Percentiles rank a stretch among this genome's conserved stretches.
phyloP scores from a whole-genome alignment of 2,329 filamentous ascomycete genomes.

The Proliferodiscus dingleyae region DNA sequence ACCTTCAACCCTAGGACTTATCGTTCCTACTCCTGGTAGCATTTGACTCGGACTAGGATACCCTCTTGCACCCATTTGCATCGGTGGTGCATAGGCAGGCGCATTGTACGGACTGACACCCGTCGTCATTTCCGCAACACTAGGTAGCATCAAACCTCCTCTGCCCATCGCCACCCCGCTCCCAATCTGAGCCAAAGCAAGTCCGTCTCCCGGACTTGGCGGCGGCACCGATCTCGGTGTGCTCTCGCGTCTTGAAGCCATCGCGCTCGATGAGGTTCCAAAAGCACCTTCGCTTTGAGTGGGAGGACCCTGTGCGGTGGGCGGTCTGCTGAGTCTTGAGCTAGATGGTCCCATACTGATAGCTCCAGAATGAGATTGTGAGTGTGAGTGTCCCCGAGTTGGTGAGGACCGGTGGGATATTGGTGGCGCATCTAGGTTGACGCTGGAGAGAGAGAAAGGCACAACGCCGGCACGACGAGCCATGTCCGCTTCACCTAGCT shows the following conservation, averaged over 20 bases:
- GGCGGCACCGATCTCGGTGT: constrained; percentile 31
- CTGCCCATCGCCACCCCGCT: constrained; percentile 22
- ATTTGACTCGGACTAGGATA: constrained; percentile 40
- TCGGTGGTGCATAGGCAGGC: constrained; percentile 46
- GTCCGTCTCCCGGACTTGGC: constrained; percentile 35
- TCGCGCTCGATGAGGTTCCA: constrained; percentile 19
- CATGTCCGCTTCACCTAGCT: constrained; percentile 91
- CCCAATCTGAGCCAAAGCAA: constrained; percentile 29
- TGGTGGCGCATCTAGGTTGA: constrained; percentile 43
- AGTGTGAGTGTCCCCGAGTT: constrained; percentile 30
- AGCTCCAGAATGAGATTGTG: constrained; percentile 24
- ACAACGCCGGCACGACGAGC: constrained; percentile 83
- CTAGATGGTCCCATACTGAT: constrained; percentile 10
- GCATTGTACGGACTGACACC: constrained; percentile 57
- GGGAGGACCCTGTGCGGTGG: constrained; percentile 17
- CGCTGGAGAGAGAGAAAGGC: constrained; percentile 68
- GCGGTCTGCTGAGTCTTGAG: constrained; percentile 23
- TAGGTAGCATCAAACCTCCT: constrained; percentile 44
- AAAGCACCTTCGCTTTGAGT: constrained; percentile 10
- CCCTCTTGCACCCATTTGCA: constrained; percentile 20
- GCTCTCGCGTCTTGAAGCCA: constrained; percentile 31
- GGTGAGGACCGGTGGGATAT: constrained; percentile 40
- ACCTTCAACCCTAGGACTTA: constrained; percentile 28
- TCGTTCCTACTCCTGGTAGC: constrained; percentile 29
- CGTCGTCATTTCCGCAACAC: constrained; percentile 59